These are phyloP conservation scores for Cladosporium sp. DNA, from an alignment of 2,329 filamentous ascomycete genomes.

Conservation along the genomic window DNA sequence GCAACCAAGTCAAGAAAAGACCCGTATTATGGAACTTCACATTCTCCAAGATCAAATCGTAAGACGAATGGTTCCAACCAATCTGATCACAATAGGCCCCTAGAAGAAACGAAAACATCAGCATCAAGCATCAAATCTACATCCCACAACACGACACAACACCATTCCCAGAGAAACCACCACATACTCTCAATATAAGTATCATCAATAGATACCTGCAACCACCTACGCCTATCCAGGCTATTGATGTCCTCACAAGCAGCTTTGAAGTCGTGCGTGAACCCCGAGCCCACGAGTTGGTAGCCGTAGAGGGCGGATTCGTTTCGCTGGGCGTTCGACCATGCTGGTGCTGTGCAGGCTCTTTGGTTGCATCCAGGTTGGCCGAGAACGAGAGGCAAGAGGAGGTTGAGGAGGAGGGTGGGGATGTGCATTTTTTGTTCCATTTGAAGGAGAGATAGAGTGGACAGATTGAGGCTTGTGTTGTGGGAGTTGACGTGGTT, in stretches of 20 bases:
- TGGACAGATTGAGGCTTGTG: not conserved
- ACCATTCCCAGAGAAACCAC: not conserved
- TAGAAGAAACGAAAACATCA: not conserved
- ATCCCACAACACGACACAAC: too few species aligned
- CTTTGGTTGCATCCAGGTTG: not conserved
- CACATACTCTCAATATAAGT: slow-evolving; percentile 16
- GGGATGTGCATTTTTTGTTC: slow-evolving; percentile 16
- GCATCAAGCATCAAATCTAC: too few species aligned
- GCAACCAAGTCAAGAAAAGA: slow-evolving; percentile 22
- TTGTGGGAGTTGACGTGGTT: too few species aligned
- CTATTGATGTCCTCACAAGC: slow-evolving; percentile 13
- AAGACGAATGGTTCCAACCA: not conserved
- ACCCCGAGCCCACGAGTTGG: slow-evolving; percentile 24
- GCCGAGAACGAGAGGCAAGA: not conserved
- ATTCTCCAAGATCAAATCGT: not conserved
- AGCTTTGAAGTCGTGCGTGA: slow-evolving; percentile 19
- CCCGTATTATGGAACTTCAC: slow-evolving; percentile 18
- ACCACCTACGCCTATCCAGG: slow-evolving; percentile 17
- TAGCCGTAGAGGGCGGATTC: slow-evolving; percentile 27
- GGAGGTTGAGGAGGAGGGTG: slow-evolving; percentile 11
- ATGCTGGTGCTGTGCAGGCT: slow-evolving; percentile 5
- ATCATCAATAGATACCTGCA: slow-evolving; percentile 17
- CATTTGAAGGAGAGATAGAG: not conserved
- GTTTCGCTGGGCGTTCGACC: slow-evolving; percentile 16
- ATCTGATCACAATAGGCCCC: slow-evolving; percentile 9